phyloP scores from a whole-genome alignment of 257 asterid species.

The Solanum bukasovii region DNA sequence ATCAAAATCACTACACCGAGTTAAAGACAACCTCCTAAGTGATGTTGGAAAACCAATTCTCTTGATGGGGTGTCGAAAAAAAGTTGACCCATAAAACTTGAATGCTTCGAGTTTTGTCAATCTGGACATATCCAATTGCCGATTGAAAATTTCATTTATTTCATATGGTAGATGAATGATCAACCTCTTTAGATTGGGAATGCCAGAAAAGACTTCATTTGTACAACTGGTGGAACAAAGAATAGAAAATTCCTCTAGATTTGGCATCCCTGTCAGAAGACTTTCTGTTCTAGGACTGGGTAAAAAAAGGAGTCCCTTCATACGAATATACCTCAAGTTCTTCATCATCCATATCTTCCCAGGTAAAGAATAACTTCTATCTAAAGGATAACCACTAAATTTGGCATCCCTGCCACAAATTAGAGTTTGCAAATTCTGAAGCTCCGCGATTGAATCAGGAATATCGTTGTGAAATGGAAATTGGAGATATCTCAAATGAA shows the following conservation, averaged over 20 bases:
- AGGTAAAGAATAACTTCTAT: neutral
- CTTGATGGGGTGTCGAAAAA: neutral
- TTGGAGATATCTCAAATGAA: neutral
- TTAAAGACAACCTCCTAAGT: neutral
- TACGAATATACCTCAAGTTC: neutral
- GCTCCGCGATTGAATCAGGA: neutral
- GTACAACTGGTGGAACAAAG: neutral
- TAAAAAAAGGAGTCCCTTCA: neutral
- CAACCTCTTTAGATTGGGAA: neutral
- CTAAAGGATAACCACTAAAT: too few species aligned
- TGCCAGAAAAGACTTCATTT: neutral
- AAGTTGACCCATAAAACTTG: neutral
- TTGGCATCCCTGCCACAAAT: neutral
- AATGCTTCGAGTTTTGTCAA: neutral
- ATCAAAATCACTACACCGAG: accelerated
- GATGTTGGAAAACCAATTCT: neutral
- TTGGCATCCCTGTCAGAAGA: neutral
- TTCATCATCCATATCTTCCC: neutral
- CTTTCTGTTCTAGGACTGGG: neutral
- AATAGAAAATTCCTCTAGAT: neutral
- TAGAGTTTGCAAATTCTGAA: neutral
- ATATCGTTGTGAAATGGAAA: neutral
- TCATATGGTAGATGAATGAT: accelerated
- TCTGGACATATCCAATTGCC: neutral
- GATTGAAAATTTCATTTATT: accelerated